Percentiles rank a stretch among this genome's conserved stretches.
Conservation (phyloP, 2,329 filamentous ascomycete species). For the Apiospora phragmitis region DNA sequence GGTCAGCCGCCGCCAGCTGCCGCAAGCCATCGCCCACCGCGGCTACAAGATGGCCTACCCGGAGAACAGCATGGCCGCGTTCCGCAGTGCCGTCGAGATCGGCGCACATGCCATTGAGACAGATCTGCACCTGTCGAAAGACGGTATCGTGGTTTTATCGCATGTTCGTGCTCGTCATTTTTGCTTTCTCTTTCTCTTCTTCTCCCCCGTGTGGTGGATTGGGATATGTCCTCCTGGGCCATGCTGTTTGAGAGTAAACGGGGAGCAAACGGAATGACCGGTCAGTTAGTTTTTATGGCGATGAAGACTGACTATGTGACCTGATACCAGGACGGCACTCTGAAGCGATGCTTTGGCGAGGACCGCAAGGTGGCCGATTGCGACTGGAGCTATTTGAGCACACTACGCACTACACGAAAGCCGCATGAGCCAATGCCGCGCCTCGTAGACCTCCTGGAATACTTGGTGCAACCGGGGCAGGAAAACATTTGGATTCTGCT, state of each 20-base stretch:
- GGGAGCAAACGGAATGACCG: not conserved
- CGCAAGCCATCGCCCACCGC: constrained; percentile 76
- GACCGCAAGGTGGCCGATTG: constrained; percentile 72
- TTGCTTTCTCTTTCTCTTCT: not conserved
- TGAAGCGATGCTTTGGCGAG: constrained; percentile 82
- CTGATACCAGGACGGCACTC: constrained; percentile 61
- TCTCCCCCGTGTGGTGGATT: not conserved
- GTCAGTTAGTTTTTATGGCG: not conserved
- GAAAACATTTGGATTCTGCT: constrained; percentile 78
- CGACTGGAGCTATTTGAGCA: constrained; percentile 72
- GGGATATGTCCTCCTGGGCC: too few relatives aligned
- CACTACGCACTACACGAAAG: constrained; percentile 64
- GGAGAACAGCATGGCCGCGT: constrained; percentile 84
- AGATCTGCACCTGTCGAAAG: constrained; percentile 79
- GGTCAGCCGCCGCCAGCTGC: constrained; percentile 37
- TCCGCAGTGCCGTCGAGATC: constrained; percentile 69
- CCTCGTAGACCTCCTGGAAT: constrained; percentile 72
- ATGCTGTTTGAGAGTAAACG: not conserved
- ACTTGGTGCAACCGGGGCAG: constrained; percentile 62
- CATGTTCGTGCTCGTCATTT: constrained; percentile 56
- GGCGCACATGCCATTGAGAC: constrained; percentile 85
- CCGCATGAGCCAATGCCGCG: constrained; percentile 74
- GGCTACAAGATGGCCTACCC: constrained; percentile 77
- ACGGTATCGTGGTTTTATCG: constrained; percentile 81
- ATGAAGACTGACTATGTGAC: not conserved